These are phyloP conservation scores for Kodamaea neixiangensis DNA, from an alignment of 805 yeast species.

Conservation along the genomic window DNA sequence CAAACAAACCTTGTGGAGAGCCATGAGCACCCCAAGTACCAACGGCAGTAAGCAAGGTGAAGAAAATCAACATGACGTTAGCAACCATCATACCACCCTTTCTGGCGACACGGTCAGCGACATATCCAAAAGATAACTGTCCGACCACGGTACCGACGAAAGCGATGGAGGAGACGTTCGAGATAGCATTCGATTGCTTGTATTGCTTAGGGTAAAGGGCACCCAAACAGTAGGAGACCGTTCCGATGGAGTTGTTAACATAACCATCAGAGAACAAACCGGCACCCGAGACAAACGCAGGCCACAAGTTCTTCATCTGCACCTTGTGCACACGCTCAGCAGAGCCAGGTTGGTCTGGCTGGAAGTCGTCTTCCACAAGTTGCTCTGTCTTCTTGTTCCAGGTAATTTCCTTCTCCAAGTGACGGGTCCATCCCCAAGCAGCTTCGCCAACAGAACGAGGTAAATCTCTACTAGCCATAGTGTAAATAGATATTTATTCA, in stretches of 20 bases:
- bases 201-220: slow-evolving; percentile 66
- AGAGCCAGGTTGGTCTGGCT: slow-evolving; percentile 21
- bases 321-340: slow-evolving; percentile 15
- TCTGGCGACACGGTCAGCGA: slow-evolving; percentile 79
- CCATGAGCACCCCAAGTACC: slow-evolving; percentile 74
- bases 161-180: slow-evolving; percentile 83
- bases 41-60: slow-evolving; percentile 71
- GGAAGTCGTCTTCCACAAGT: slow-evolving; percentile 17
- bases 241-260: slow-evolving; percentile 79
- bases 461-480: slow-evolving; percentile 46
- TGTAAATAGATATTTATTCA: background rate
- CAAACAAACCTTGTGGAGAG: slow-evolving; percentile 72
- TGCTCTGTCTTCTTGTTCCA: slow-evolving; percentile 28
- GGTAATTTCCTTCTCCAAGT: slow-evolving; percentile 46
- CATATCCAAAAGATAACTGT: slow-evolving; percentile 74
- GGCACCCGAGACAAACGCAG: slow-evolving; percentile 65
- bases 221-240: slow-evolving; percentile 71
- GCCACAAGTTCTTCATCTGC: slow-evolving; percentile 29
- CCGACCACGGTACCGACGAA: slow-evolving; percentile 95
- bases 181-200: slow-evolving; percentile 64
- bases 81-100: slow-evolving; percentile 82
- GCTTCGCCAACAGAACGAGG: slow-evolving; percentile 44
- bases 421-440: slow-evolving; percentile 43
- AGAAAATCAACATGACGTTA: slow-evolving; percentile 72
- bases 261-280: slow-evolving; percentile 94